phyloP scores from a whole-genome alignment of 2,329 filamentous ascomycete species.

The Rosellinia necatrix region DNA sequence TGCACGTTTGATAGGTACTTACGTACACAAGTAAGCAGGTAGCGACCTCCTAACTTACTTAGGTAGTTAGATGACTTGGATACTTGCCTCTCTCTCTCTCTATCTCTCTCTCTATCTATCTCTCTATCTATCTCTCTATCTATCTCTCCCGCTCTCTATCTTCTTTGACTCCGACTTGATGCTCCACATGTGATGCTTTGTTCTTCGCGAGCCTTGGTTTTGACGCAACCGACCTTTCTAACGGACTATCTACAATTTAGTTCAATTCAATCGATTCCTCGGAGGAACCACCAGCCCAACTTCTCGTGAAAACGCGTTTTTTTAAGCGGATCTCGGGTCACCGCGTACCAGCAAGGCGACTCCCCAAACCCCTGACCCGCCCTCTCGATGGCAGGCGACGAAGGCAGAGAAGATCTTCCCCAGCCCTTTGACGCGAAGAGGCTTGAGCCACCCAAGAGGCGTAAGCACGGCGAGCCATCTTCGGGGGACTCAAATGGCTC shows the following conservation, averaged over 20 bases:
- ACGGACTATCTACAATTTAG: no score
- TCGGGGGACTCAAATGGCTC: constrained; percentile 37
- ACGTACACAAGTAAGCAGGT: background rate
- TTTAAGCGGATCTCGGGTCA: background rate
- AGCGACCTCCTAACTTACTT: no score
- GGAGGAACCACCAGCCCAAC: background rate
- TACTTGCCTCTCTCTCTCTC: no score
- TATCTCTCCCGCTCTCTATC: no score
- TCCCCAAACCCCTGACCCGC: background rate
- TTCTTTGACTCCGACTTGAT: no score
- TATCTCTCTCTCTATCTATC: no score
- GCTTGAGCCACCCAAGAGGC: constrained; percentile 48
- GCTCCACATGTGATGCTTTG: no score
- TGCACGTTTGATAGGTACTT: no score
- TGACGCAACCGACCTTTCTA: no score
- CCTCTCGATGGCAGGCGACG: constrained; percentile 42
- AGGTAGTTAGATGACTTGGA: no score
- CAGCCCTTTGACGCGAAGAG: constrained; percentile 49
- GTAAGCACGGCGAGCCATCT: constrained; percentile 46
- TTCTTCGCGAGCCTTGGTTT: no score
- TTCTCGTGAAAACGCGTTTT: background rate
- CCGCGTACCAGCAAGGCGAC: background rate
- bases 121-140: no score
- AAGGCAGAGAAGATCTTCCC: constrained; percentile 42
- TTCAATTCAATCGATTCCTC: background rate